phyloP scores from a whole-genome alignment of 768 basidiomycete species.

The Gymnopilus dilepis region DNA sequence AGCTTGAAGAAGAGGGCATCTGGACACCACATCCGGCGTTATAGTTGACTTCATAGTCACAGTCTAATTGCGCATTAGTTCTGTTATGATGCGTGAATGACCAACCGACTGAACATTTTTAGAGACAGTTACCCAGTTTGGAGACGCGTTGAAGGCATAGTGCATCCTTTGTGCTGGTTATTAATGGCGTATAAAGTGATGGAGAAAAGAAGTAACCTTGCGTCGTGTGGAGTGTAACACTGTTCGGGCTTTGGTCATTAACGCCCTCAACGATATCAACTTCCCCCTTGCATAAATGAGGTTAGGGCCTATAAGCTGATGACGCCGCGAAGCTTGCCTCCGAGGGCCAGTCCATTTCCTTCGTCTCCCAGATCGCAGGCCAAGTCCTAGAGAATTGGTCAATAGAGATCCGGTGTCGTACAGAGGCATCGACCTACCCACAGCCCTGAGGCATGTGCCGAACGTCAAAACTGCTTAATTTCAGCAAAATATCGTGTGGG shows the following conservation, averaged over 20 bases:
- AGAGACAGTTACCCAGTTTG: constrained; percentile 45
- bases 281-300: constrained; percentile 37
- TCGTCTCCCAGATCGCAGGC: constrained; percentile 64
- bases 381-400: constrained; percentile 38
- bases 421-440: constrained; percentile 31
- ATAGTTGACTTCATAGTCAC: constrained; percentile 20
- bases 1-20: constrained; percentile 42
- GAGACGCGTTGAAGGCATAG: constrained; percentile 29
- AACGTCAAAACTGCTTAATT: constrained; percentile 36
- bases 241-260: constrained; percentile 43
- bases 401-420: not conserved
- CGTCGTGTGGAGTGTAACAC: constrained; percentile 42
- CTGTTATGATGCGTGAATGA: not conserved
- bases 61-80: constrained; percentile 20
- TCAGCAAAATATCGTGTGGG: too few species aligned
- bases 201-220: constrained; percentile 49
- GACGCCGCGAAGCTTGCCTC: constrained; percentile 28
- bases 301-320: not conserved
- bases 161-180: constrained; percentile 20
- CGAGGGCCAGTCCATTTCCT: constrained; percentile 53
- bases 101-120: not conserved
- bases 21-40: constrained; percentile 50
- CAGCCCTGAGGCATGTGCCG: constrained; percentile 45
- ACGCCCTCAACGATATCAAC: constrained; percentile 48
- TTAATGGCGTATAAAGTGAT: constrained; percentile 21